These are phyloP conservation scores for Syzygium aqueum DNA, from an alignment of 345 rosid species.

Conservation along the genomic window DNA sequence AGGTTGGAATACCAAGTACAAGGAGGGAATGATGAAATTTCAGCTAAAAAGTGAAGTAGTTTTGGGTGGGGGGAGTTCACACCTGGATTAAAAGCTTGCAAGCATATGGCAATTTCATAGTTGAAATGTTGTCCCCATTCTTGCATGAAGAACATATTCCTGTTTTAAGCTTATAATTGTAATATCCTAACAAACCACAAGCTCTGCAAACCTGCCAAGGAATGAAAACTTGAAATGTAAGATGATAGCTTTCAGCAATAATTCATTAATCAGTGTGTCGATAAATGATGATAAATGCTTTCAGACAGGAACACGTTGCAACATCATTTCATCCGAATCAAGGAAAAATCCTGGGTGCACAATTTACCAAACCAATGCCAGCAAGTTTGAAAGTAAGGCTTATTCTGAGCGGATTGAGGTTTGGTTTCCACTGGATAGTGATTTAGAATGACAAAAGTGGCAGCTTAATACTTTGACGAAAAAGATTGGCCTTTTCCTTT, in stretches of 20 bases:
- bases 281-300: neutral
- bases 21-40: neutral
- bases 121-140: constrained; percentile 70
- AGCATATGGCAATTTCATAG: constrained; percentile 83
- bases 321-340: neutral
- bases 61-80: neutral
- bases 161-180: constrained; percentile 62
- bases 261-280: neutral
- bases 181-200: constrained; percentile 89
- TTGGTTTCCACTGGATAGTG: neutral
- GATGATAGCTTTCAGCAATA: neutral
- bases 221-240: neutral
- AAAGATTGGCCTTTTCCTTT: neutral
- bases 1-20: neutral
- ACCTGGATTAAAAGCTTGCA: constrained; percentile 97
- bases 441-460: neutral
- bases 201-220: constrained; percentile 64
- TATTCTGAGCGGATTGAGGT: neutral
- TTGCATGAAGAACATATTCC: constrained; percentile 76
- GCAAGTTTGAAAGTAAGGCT: neutral
- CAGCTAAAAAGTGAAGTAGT: neutral
- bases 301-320: neutral
- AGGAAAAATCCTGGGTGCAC: neutral
- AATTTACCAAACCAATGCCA: neutral
- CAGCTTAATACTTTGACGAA: neutral